Evolutionary conservation across 345 rosid species (phyloP), one percentile per base, ranked within the genome.

Genomic region (Sonneratia alba): DNA sequence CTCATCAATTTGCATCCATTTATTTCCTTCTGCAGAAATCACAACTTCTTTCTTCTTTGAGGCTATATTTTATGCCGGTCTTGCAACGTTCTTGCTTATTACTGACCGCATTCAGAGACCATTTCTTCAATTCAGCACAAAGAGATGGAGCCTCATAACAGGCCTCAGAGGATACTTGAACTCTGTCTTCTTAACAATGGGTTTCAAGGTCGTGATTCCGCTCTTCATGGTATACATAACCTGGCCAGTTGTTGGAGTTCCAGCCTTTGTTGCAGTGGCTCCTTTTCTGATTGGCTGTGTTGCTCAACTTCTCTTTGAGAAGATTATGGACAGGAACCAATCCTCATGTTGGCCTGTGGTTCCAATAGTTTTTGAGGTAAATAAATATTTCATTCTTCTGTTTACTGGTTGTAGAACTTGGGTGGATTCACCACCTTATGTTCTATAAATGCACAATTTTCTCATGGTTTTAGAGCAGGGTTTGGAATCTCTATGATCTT

Each of bases 321-420:
- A 72, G 69, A 48, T 56, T 72, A 74, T 88, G 69, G 86, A 91
- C 24, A 79, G 81, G 80, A 83, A 79, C 0, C 78, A 81, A 32
- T 91, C 97, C 7, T 89, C 97, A 6, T 88, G 97, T 78, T 88
- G 96, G 97, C 96, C 98, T 34, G 71, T 89, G 59, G 85, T 89
- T 69, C 92, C 97, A 71, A 85, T 91, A 61, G 74, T 90, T 37
- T 93, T 93, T 32, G 93, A 90, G 98, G 98, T 93, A 81, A 36
- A 4, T 45, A 47, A 47, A 12, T 13, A 56, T 13, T 62, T 34
- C 18, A 12, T 4, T 32, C 10, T 27, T 34, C 66, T 24, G 27
- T 34, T 62, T 12, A 12, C 14, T 36, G 19, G 18, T 62, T 62
- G 27, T 27, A 21, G 27, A 21, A 8, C 0, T 53, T 16, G 8